A percentile compares a stretch with the other conserved stretches of the same genome.
Evolutionary conservation across 2,329 filamentous ascomycete species (phyloP).

Genomic region (Fusarium pininemorale): DNA sequence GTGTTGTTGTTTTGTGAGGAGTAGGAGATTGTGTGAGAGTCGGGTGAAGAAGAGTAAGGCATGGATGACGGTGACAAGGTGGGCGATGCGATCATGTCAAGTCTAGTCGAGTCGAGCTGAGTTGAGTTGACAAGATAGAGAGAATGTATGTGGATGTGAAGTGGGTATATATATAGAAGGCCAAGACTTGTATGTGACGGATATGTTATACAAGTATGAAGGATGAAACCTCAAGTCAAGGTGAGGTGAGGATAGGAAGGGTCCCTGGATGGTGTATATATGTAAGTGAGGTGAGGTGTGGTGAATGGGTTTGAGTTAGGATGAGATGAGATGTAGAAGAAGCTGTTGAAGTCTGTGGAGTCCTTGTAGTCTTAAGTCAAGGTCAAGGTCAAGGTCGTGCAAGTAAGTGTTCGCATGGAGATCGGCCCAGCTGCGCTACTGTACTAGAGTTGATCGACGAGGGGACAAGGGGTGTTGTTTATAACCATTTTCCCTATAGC

Average conservation of each 20-base stretch:
- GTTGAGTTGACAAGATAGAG: neutral
- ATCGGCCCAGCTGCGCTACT: constrained; percentile 37
- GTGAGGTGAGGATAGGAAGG: neutral
- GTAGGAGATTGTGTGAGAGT: constrained; percentile 10
- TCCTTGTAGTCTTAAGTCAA: constrained; percentile 29
- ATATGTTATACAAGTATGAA: constrained; percentile 21
- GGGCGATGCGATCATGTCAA: constrained; percentile 30
- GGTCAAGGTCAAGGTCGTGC: constrained; percentile 24
- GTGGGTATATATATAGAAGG: constrained; percentile 19
- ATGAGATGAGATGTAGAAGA: constrained; percentile 25
- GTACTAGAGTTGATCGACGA: constrained; percentile 40
- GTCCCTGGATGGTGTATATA: constrained; percentile 34
- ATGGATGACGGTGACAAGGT: constrained; percentile 17
- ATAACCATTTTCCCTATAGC: constrained; percentile 30
- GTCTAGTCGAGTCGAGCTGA: constrained; percentile 19
- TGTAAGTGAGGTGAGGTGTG: constrained; percentile 29
- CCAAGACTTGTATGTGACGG: constrained; percentile 19
- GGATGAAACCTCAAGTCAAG: neutral
- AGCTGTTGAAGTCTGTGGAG: constrained; percentile 37
- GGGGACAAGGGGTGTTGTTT: constrained; percentile 35
- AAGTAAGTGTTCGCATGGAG: constrained; percentile 44
- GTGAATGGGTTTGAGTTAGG: constrained; percentile 25
- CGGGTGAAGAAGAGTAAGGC: constrained; percentile 22
- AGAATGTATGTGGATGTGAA: constrained; percentile 4
- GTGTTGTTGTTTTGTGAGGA: constrained; percentile 9